Conservation (phyloP, 2,329 filamentous ascomycete genomes). For the Epicoccum sorghinum region DNA sequence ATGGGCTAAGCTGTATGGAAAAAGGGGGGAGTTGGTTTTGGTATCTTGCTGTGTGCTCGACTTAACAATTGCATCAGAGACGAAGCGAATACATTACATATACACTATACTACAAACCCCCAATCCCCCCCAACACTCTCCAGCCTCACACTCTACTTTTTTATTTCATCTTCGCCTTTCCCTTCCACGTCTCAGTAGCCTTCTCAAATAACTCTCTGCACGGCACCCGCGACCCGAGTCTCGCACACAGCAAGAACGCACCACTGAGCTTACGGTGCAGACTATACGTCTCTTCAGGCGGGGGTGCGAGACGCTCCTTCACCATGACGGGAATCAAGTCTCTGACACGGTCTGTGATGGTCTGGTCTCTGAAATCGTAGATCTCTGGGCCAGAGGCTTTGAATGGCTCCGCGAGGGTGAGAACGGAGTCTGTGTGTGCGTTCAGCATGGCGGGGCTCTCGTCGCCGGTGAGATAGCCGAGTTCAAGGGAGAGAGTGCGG, state of each 20-base stretch:
- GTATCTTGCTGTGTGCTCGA: too few relatives aligned
- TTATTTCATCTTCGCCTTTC: slow-evolving; percentile 24
- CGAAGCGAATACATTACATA: too few relatives aligned
- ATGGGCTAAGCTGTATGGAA: too few relatives aligned
- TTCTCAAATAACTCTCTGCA: slow-evolving; percentile 81
- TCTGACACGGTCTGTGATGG: slow-evolving; percentile 92
- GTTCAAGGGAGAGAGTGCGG: slow-evolving; percentile 70
- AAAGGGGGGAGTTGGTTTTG: too few relatives aligned
- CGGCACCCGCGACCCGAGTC: slow-evolving; percentile 78
- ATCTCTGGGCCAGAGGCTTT: slow-evolving; percentile 72
- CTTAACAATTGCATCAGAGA: too few relatives aligned
- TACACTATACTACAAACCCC: not conserved
- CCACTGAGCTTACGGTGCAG: slow-evolving; percentile 94
- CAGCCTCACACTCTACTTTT: not conserved
- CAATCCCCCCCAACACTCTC: not conserved
- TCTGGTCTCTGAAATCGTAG: slow-evolving; percentile 94
- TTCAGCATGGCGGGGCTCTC: slow-evolving; percentile 87
- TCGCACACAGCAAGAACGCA: slow-evolving; percentile 89
- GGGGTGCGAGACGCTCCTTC: slow-evolving; percentile 82
- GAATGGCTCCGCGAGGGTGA: slow-evolving; percentile 94
- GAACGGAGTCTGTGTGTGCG: slow-evolving; percentile 84
- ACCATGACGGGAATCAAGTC: slow-evolving; percentile 92
- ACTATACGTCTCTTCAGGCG: slow-evolving; percentile 96
- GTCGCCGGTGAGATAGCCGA: slow-evolving; percentile 91
- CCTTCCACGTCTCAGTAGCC: slow-evolving; percentile 51